These are phyloP conservation scores for Saccharomycopsis sp. DNA, from an alignment of 805 yeast genomes.

Conservation along the genomic window DNA sequence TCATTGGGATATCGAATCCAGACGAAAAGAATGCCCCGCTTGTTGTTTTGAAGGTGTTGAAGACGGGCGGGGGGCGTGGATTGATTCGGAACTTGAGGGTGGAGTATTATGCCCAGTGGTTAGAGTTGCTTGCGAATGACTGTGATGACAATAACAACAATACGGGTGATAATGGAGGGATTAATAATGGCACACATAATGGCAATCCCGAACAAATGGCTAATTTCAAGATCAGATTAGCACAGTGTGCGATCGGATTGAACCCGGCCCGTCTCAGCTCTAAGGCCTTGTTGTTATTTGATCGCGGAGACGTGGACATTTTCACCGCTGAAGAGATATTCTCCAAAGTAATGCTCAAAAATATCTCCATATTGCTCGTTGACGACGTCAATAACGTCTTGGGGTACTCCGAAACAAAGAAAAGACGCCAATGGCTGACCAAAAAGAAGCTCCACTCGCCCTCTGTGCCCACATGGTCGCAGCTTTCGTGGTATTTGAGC, in stretches of 20 bases:
- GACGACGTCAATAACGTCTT: slow-evolving; percentile 48
- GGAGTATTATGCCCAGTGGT: slow-evolving; percentile 58
- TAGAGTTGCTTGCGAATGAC: slow-evolving; percentile 34
- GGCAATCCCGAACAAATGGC: neutral
- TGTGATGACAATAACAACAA: slow-evolving; percentile 12
- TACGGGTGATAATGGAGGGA: slow-evolving; percentile 19
- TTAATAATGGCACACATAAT: slow-evolving; percentile 8
- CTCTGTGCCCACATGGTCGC: slow-evolving; percentile 33
- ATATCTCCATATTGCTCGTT: slow-evolving; percentile 46
- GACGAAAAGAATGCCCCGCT: slow-evolving; percentile 35
- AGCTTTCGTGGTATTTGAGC: slow-evolving; percentile 33
- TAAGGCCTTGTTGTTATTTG: slow-evolving; percentile 45
- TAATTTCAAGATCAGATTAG: slow-evolving; percentile 27
- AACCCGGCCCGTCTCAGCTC: slow-evolving; percentile 54
- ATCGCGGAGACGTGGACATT: slow-evolving; percentile 49
- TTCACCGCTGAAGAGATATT: slow-evolving; percentile 29
- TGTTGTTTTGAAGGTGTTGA: slow-evolving; percentile 33
- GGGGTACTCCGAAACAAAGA: slow-evolving; percentile 26
- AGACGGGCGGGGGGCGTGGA: slow-evolving; percentile 34
- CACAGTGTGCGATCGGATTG: slow-evolving; percentile 55
- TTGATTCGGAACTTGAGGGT: slow-evolving; percentile 41
- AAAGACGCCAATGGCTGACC: slow-evolving; percentile 22
- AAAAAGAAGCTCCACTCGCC: slow-evolving; percentile 6
- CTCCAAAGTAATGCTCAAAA: slow-evolving; percentile 42
- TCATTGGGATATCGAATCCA: slow-evolving; percentile 30